Evolutionary conservation across 2,329 filamentous ascomycete species (phyloP), one percentile per base, ranked within the genome.

Genomic region (Nigrospora oryzae): DNA sequence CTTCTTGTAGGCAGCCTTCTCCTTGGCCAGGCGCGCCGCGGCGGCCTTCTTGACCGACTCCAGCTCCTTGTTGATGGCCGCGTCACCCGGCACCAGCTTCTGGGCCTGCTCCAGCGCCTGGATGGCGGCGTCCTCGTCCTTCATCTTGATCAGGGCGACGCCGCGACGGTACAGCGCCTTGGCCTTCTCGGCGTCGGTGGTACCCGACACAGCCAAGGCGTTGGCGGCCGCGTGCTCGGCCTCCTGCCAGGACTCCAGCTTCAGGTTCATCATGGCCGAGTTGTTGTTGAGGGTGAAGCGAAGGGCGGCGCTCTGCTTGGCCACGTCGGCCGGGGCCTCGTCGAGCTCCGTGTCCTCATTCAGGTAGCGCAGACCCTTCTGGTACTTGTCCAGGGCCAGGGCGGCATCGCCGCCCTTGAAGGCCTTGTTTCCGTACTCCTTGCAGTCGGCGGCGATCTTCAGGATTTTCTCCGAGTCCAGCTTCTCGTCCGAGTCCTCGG

Each of bases 1-100:
- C 71, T 95, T 97, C 71, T 85, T 86, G 63, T 91, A 95, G 6
- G 84, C 85, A 55, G 86, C 88, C 78, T 90, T 94, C 73, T 96
- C 88, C 79, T 90, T 95, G 63, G 86, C 85, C 50, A 81, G 75
- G 49, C 84, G 77, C 46, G 84, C 86, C 11, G 80, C 75, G 23
- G 85, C 77, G 56, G 75, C 80, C 70, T 84, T 84, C 78, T 90
- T 95, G 43, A 93, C 81, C n/a, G 74, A 68, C 15, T 77, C 75
- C 44, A 94, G 74, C 69, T 96, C 89, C 56, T 80, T 84, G 49
- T 72, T 66, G 52, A 97, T 80, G 39, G 79, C 86, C 0, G 75
- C 79, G 63, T 97, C 91, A 15, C 72, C 74, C 1, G 91, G 90
- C 1, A 76, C 81, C 43, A 95, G 71, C 57, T 77, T 79, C 65